Evolutionary conservation across 169 alveolate genomes (phyloP), one percentile per base, ranked within the genome.

Genomic region (Plasmodium gonderi): DNA sequence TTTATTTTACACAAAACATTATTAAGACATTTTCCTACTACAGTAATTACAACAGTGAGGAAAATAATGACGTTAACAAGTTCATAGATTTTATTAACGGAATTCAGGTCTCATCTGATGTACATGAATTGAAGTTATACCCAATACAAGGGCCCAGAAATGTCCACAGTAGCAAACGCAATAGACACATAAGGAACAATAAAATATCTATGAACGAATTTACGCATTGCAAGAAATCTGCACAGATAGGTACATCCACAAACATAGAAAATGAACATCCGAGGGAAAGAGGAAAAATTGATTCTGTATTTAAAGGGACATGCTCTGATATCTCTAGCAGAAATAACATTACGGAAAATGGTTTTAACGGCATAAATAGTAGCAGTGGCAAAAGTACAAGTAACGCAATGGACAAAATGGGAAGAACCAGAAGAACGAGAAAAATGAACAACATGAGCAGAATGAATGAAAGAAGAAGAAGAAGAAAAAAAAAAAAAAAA

Each of bases 21-120:
- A 90, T 90, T 26, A 90, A 90, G 49, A 90, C 91, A 23, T 90
- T 90, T 67, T 90, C 94, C 20, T 90, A 90, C 44, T 90, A 79
- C 44, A 90, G 90, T 78, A 90, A 90, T 72, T 79, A 78, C 14
- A 64, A 33, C 44, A 76, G 79, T 38, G 82, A 90, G 38, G 82
- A 90, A 49, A 90, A 78, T 42, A 65, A 79, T 8, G 91, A 90
- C 47, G 49, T 90, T 31, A 90, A 79, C 79, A 79, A 54, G 8
- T 90, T 90, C 29, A 78, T 79, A 7, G 45, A 31, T 31, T 90
- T 76, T 67, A 90, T 90, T 23, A 78, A 90, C 42, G 29, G 54
- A 14, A 64, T 90, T 17, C 33, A 42, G 6, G 4, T 49, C 33
- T 77, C 83, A 47, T 31, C 90, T 26, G 69, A 87, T 49, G 49